Base-by-base conservation (phyloP, 768 basidiomycete genomes). In the Jaapia argillacea region DNA sequence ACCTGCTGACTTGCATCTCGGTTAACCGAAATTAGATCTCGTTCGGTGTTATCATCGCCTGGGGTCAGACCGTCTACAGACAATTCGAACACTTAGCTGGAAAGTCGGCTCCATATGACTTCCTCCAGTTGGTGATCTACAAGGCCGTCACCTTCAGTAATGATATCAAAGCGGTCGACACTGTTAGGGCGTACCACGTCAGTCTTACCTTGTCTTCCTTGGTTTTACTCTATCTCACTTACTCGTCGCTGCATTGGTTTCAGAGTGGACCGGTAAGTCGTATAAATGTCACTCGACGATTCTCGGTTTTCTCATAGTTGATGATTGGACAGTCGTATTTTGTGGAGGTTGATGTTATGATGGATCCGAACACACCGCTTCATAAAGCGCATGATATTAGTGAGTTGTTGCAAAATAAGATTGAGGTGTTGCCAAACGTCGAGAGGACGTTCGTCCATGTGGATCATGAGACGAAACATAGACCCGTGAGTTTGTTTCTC, bases 391-490 rank as follows among this genome's bases (percentile, higher is more conserved):
- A 91, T 56, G 88, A 91, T 58, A 56, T 88, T 46, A 83, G 83
- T 52, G 86, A 91, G 60, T 71, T 81, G 48, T 63, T 91, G n/a
- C 88, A 91, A 56, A 88, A 91, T 56, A 88, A 85, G 63, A 79
- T 96, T 37, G 92, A 96, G 58, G 74, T 78, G 13, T 66, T 96
- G 31, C 89, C 91, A 2, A 85, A 88, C 53, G 92, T 96, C 35
- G 91, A 87, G 49, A 70, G 92, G 27, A 91, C 92, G 27, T 96
- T 93, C 59, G 90, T 96, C 20, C 92, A 96, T 57, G 88, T 94
- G 46, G 92, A 96, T 63, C 84, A 94, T 54, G 92, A 94, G 64
- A 83, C 85, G 4, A 83, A 80, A 16, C 91, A 93, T 62, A 57
- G 63, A 40, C 79, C 79, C 7, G 79, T 81, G 45, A 36, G 70